Evolutionary conservation across 2,329 filamentous ascomycete species (phyloP).

Genomic region (Hypoxylon sp.): DNA sequence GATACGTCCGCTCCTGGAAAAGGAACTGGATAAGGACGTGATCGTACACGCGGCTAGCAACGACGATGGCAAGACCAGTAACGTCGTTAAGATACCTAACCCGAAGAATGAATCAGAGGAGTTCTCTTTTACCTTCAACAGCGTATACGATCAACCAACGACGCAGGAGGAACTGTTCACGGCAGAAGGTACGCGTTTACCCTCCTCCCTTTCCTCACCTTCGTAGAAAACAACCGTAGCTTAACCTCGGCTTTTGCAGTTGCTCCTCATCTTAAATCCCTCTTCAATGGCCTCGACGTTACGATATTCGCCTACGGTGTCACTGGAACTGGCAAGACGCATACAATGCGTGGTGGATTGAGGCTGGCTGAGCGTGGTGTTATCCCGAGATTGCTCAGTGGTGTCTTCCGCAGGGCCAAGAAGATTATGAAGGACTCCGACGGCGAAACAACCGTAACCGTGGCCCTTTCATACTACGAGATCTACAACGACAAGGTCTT

Average conservation of each 20-base stretch:
- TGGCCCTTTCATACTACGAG: constrained; percentile 91
- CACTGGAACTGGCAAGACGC: constrained; percentile 93
- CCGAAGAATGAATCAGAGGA: constrained; percentile 93
- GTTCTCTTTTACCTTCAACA: constrained; percentile 95
- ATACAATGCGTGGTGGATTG: constrained; percentile 94
- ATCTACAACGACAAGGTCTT: constrained; percentile 98
- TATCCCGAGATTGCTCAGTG: constrained; percentile 87
- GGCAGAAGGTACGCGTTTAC: constrained; percentile 76
- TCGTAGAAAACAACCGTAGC: constrained; percentile 17
- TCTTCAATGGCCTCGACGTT: constrained; percentile 90
- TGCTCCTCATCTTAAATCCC: constrained; percentile 87
- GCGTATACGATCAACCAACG: constrained; percentile 85
- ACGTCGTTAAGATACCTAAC: constrained; percentile 88
- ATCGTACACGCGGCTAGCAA: constrained; percentile 80
- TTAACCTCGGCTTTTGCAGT: constrained; percentile 66
- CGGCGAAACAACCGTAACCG: constrained; percentile 78
- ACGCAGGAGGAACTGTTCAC: constrained; percentile 92
- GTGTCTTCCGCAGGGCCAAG: constrained; percentile 86
- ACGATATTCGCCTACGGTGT: constrained; percentile 95
- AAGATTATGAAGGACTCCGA: constrained; percentile 86
- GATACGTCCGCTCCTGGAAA: constrained; percentile 87
- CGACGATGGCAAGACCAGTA: constrained; percentile 72
- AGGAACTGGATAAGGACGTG: constrained; percentile 88
- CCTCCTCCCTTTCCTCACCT: constrained; percentile 20
- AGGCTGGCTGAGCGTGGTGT: constrained; percentile 88